phyloP scores from a whole-genome alignment of 164 flowering plant genomes.

The Liquidambar formosana region DNA sequence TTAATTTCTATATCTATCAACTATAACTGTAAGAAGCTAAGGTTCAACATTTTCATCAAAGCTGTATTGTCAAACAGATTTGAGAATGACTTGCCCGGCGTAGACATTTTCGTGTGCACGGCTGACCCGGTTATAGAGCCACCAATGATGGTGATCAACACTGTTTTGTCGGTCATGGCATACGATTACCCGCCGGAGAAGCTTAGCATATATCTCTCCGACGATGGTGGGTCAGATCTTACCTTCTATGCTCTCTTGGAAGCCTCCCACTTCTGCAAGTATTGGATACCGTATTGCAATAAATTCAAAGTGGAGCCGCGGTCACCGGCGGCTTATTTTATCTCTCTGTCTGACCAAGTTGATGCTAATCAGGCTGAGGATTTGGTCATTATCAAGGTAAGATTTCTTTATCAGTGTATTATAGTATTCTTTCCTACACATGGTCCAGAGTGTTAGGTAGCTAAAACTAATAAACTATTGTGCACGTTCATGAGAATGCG shows the following conservation, averaged over 20 bases:
- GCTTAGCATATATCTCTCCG: slow-evolving; percentile 29
- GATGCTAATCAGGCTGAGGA: slow-evolving; percentile 9
- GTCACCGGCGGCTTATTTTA: slow-evolving; percentile 33
- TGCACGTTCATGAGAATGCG: too few relatives aligned
- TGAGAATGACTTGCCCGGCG: slow-evolving; percentile 25
- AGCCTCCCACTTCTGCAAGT: slow-evolving; percentile 23
- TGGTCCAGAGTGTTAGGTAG: too few relatives aligned
- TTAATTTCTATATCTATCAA: too few relatives aligned
- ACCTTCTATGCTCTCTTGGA: slow-evolving; percentile 29
- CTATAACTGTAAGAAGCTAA: too few relatives aligned
- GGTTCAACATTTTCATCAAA: neutral
- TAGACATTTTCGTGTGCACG: slow-evolving; percentile 37
- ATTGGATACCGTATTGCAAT: slow-evolving; percentile 35
- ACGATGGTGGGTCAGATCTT: slow-evolving; percentile 31
- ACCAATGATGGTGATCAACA: slow-evolving; percentile 33
- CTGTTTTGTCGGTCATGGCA: slow-evolving; percentile 32
- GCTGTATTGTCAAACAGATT: slow-evolving; percentile 11
- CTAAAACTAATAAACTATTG: too few relatives aligned
- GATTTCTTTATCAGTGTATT: neutral
- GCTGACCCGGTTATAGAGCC: slow-evolving; percentile 34
- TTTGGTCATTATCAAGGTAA: slow-evolving; percentile 24
- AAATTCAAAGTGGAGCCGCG: slow-evolving; percentile 28
- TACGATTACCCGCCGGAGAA: slow-evolving; percentile 34
- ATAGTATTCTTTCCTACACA: too few relatives aligned
- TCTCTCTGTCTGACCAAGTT: neutral